phyloP scores from a whole-genome alignment of 2,329 filamentous ascomycete genomes.

The Magnaporthiopsis incrustans region DNA sequence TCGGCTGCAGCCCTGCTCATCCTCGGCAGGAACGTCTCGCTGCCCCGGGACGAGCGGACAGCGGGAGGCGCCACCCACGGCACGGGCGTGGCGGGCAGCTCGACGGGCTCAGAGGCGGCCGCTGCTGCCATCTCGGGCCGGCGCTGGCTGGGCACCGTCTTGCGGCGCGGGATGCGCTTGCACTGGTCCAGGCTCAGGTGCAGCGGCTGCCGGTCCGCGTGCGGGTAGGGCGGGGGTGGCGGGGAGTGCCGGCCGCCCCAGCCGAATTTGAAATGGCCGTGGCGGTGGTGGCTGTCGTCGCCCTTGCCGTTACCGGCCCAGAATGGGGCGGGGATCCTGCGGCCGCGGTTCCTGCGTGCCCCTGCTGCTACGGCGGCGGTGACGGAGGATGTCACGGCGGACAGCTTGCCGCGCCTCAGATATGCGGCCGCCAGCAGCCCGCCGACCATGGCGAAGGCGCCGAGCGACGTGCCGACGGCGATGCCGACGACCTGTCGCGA shows the following conservation, averaged over 20 bases:
- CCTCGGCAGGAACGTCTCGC: background rate
- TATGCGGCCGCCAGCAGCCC: slow-evolving; percentile 7
- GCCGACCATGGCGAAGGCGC: slow-evolving; percentile 7
- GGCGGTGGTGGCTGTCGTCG: too few species aligned
- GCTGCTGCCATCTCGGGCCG: background rate
- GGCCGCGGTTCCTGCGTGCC: background rate
- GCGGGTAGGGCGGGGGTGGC: background rate
- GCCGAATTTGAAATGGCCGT: background rate
- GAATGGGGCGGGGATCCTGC: background rate
- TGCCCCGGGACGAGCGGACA: background rate
- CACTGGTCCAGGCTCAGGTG: slow-evolving; percentile 6
- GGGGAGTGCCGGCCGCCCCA: background rate
- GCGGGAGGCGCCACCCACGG: background rate
- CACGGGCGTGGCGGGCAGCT: slow-evolving; percentile 17
- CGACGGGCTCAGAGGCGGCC: slow-evolving; percentile 7
- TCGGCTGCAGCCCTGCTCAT: background rate
- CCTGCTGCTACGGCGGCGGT: background rate
- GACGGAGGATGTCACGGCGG: background rate
- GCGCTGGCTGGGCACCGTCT: slow-evolving; percentile 4
- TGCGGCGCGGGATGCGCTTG: slow-evolving; percentile 6
- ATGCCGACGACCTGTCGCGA: slow-evolving; percentile 5
- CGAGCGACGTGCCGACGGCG: slow-evolving; percentile 4
- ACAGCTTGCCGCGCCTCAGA: slow-evolving; percentile 7
- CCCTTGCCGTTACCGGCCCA: background rate
- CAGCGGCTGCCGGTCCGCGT: background rate